Conservation (phyloP, 2,329 filamentous ascomycete species). For the Phialemoniopsis sp. region DNA sequence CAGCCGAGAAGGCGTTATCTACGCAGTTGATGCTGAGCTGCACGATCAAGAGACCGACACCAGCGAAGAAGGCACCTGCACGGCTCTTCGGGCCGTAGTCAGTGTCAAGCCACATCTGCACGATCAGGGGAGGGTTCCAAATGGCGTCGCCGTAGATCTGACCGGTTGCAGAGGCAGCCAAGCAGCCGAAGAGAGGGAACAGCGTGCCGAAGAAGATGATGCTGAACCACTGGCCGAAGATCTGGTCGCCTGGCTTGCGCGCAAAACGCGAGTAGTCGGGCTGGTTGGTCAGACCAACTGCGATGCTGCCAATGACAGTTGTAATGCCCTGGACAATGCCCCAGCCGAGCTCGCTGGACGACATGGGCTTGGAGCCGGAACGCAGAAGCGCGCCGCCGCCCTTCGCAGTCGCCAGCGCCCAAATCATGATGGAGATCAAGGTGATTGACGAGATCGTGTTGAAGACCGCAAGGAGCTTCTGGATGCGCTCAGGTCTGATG, state of each 20-base stretch:
- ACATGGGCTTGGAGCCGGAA: conserved; percentile 7
- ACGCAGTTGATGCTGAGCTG: conserved; percentile 41
- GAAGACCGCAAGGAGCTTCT: conserved; percentile 18
- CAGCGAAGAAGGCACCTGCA: conserved; percentile 40
- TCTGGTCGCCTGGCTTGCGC: conserved; percentile 28
- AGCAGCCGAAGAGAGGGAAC: conserved; percentile 30
- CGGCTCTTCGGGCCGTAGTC: conserved; percentile 24
- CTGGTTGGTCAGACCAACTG: conserved; percentile 39
- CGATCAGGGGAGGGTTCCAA: conserved; percentile 37
- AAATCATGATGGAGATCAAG: conserved; percentile 27
- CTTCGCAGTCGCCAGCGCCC: conserved; percentile 24
- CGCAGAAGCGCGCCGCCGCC: conserved; percentile 21
- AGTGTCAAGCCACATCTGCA: conserved; percentile 28
- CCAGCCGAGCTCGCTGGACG: conserved; percentile 23
- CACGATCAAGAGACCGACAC: conserved; percentile 35
- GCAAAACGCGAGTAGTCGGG: conserved; percentile 39
- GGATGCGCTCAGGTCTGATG: conserved; percentile 34
- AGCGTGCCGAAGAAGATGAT: conserved; percentile 32
- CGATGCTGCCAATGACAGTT: conserved; percentile 35
- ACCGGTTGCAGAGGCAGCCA: conserved; percentile 21
- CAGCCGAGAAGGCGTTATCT: conserved; percentile 43
- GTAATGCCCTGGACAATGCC: conserved; percentile 31
- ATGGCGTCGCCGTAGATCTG: conserved; percentile 26
- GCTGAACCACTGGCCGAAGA: conserved; percentile 33
- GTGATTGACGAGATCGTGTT: conserved; percentile 21